phyloP scores from a whole-genome alignment of 2,329 filamentous ascomycete genomes.

The Parastagonospora nodorum region DNA sequence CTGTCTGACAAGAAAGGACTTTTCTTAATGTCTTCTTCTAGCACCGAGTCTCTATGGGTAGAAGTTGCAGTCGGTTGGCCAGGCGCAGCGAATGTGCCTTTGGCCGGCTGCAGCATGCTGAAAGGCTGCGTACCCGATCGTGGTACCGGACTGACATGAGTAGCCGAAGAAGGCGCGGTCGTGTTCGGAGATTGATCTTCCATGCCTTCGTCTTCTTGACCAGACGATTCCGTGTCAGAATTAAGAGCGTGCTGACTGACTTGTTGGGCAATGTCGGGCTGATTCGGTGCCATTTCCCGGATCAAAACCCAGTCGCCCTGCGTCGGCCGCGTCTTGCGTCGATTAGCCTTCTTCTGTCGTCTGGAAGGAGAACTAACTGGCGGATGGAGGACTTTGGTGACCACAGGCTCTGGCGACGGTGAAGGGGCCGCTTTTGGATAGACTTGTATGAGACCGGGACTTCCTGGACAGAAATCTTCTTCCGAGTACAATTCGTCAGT shows the following conservation, averaged over 20 bases:
- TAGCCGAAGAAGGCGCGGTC: conserved; percentile 6
- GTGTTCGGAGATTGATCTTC: conserved; percentile 23
- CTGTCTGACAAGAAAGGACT: conserved; percentile 10
- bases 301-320: conserved; percentile 72
- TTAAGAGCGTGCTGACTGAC: conserved; percentile 61
- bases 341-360: conserved; percentile 56
- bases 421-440: conserved; percentile 56
- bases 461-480: conserved; percentile 54
- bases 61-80: conserved; percentile 13
- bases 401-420: conserved; percentile 54
- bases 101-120: conserved; percentile 21
- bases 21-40: conserved; percentile 17
- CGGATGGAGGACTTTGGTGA: conserved; percentile 29
- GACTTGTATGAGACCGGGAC: conserved; percentile 49
- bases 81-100: conserved; percentile 18
- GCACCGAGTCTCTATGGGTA: conserved; percentile 21
- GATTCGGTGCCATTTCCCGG: conserved; percentile 65
- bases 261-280: conserved; percentile 66
- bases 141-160: conserved; percentile 7
- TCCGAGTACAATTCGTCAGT: conserved; percentile 54
- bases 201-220: conserved; percentile 50
- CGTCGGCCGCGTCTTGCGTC: conserved; percentile 59
- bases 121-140: conserved; percentile 10
- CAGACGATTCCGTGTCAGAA: conserved; percentile 48
- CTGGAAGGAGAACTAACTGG: conserved; percentile 48